phyloP scores from a whole-genome alignment of 805 yeast species.

The Debaryomyces tyrocola region DNA sequence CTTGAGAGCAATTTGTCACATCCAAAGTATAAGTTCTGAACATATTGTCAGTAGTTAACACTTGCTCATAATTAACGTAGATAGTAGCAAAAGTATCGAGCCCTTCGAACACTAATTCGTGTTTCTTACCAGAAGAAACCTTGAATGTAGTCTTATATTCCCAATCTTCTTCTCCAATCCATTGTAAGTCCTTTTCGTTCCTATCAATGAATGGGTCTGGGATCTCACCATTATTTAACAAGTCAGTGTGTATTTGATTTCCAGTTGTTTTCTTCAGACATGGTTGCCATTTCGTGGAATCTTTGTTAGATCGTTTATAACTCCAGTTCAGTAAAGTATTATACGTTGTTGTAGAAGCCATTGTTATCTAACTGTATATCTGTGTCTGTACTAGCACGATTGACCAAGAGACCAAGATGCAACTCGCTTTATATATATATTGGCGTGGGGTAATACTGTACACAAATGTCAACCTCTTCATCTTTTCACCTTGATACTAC shows the following conservation, averaged over 20 bases:
- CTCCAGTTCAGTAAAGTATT: background rate
- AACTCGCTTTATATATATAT: background rate
- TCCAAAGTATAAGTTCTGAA: conserved; percentile 34
- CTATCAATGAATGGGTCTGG: conserved; percentile 46
- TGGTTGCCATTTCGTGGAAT: conserved; percentile 3
- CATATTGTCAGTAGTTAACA: conserved; percentile 45
- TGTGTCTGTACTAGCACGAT: too few species aligned
- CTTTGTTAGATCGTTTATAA: background rate
- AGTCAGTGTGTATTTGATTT: conserved; percentile 42
- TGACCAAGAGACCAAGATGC: too few species aligned
- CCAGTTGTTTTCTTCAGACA: conserved; percentile 3
- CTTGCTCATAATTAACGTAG: conserved; percentile 33
- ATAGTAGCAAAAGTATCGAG: conserved; percentile 45
- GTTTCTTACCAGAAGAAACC: conserved; percentile 1
- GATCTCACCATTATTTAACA: conserved; percentile 35
- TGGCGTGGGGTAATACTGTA: background rate
- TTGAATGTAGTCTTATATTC: conserved; percentile 36
- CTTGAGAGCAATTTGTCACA: conserved; percentile 15
- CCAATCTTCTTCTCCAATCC: conserved; percentile 54
- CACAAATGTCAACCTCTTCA: background rate
- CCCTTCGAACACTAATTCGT: conserved; percentile 41
- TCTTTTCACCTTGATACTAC: background rate
- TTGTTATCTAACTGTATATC: background rate
- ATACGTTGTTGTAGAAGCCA: background rate
- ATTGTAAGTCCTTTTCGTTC: conserved; percentile 46